phyloP scores from a whole-genome alignment of 192 early-diverging fungal genomes.

The Gonapodya sp. region DNA sequence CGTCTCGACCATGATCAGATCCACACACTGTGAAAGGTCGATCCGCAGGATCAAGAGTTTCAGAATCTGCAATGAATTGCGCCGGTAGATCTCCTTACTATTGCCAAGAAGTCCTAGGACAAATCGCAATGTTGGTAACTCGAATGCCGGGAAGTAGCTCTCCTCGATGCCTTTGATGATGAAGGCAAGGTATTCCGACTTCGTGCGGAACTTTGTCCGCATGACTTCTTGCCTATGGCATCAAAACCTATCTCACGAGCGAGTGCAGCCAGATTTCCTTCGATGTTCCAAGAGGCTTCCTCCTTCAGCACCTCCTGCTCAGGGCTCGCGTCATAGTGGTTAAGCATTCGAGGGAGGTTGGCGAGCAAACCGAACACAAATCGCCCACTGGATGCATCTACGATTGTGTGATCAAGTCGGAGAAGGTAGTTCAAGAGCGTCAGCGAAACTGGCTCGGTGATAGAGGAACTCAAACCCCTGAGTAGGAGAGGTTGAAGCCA shows the following conservation, averaged over 20 bases:
- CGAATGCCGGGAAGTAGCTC: constrained; percentile 48
- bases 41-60: constrained; percentile 57
- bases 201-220: constrained; percentile 50
- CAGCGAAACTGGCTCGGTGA: constrained; percentile 43
- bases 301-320: constrained; percentile 24
- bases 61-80: constrained; percentile 50
- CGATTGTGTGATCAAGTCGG: constrained; percentile 40
- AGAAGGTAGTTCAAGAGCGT: constrained; percentile 46
- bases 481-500: constrained; percentile 68
- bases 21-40: constrained; percentile 22
- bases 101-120: constrained; percentile 55
- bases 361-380: constrained; percentile 59
- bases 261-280: constrained; percentile 33
- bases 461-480: constrained; percentile 52
- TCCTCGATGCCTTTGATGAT: constrained; percentile 48
- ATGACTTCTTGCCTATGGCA: constrained; percentile 40
- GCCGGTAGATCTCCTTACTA: constrained; percentile 43
- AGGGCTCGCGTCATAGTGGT: constrained; percentile 42
- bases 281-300: constrained; percentile 39
- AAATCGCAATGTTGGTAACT: constrained; percentile 49
- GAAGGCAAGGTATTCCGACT: constrained; percentile 69
- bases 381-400: constrained; percentile 48
- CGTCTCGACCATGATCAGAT: constrained; percentile 38
- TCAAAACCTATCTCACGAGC: constrained; percentile 35
- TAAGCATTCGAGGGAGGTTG: constrained; percentile 53